These are phyloP conservation scores for Diaporthe sp. DNA, from an alignment of 2,329 filamentous ascomycete species.

Conservation along the genomic window DNA sequence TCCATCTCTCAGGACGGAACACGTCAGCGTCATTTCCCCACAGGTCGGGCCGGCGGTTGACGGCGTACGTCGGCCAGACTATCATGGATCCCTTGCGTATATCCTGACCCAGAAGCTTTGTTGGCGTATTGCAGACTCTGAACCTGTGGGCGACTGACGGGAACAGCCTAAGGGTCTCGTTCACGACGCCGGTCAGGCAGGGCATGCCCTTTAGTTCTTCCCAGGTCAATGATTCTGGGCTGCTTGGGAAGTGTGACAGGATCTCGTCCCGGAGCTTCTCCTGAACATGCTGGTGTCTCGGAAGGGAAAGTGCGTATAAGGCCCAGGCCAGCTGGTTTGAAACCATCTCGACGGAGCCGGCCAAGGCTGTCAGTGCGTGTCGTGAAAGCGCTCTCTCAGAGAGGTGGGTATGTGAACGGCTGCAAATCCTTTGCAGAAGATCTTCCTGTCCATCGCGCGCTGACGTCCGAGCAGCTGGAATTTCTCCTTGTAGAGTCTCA, in stretches of 20 bases:
- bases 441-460: not conserved
- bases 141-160: conserved; percentile 15
- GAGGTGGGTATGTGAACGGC: not conserved
- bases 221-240: not conserved
- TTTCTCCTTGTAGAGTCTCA: not conserved
- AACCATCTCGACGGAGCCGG: conserved; percentile 9
- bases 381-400: not conserved
- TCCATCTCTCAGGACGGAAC: conserved; percentile 2
- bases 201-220: not conserved
- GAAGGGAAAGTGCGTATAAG: not conserved
- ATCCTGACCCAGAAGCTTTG: not conserved
- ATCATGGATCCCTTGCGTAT: not conserved
- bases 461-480: no score
- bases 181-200: not conserved
- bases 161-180: conserved; percentile 1
- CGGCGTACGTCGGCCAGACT: not conserved
- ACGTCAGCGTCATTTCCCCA: not conserved
- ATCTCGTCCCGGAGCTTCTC: not conserved
- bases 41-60: not conserved
- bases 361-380: not conserved
- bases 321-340: conserved; percentile 11
- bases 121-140: not conserved
- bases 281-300: not conserved
- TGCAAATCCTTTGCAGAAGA: not conserved
- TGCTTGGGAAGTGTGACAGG: not conserved